A percentile compares a stretch with the other conserved stretches of the same genome.
Conservation (phyloP, 2,329 filamentous ascomycete species). For the Arthrobotrys entomopaga region DNA sequence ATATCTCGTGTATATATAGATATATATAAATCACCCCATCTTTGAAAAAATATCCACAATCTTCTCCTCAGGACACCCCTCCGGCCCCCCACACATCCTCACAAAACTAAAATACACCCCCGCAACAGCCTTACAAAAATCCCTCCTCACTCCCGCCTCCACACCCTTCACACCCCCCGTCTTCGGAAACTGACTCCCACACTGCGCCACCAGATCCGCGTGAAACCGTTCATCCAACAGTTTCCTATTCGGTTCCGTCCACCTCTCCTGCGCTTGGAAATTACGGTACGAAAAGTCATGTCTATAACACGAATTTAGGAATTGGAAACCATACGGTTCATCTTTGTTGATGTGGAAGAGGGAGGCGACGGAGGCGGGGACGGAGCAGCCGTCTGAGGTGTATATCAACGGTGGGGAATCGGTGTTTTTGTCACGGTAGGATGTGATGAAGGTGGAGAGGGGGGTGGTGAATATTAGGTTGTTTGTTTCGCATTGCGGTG, state of each 20-base stretch:
- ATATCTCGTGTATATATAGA: too few relatives aligned
- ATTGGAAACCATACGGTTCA: slow-evolving; percentile 32
- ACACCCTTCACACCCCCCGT: slow-evolving; percentile 11
- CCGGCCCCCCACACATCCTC: slow-evolving; percentile 16
- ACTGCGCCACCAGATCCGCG: slow-evolving; percentile 22
- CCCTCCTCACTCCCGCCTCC: not conserved
- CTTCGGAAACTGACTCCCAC: slow-evolving; percentile 12
- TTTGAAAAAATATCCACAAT: too few relatives aligned
- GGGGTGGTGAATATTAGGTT: slow-evolving; percentile 15
- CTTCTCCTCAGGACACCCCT: too few relatives aligned
- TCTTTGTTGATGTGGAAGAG: slow-evolving; percentile 31
- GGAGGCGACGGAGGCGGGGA: slow-evolving; percentile 13
- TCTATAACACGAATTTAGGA: slow-evolving; percentile 63
- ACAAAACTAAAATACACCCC: slow-evolving; percentile 31
- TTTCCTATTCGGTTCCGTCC: slow-evolving; percentile 63
- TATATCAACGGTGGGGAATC: slow-evolving; percentile 22
- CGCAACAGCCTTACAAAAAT: slow-evolving; percentile 24
- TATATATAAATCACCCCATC: too few relatives aligned
- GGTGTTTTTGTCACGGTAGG: slow-evolving; percentile 12
- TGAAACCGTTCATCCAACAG: slow-evolving; percentile 67
- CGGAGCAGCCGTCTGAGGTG: slow-evolving; percentile 40
- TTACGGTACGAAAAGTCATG: slow-evolving; percentile 71
- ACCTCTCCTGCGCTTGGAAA: slow-evolving; percentile 66
- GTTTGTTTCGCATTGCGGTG: slow-evolving; percentile 25
- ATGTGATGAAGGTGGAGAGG: slow-evolving; percentile 14